Evolutionary conservation across 1,284 basidiomycete genomes (phyloP), one percentile per base, ranked within the genome.

Genomic region (Fistulina hepatica): DNA sequence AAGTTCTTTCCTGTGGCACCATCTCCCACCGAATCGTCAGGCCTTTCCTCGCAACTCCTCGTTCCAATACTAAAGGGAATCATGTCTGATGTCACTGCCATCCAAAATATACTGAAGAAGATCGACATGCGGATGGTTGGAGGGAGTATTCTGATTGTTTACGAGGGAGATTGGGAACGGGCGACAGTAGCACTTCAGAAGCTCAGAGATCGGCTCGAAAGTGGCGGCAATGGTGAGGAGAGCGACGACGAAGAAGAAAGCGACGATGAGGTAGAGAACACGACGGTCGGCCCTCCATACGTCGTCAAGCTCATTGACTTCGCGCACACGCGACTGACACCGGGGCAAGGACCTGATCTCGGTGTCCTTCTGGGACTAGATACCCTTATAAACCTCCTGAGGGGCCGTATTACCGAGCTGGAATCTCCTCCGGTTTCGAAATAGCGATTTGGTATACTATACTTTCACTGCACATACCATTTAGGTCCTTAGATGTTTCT

Each of bases 291-390:
- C 6, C 68, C 73, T 11, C 71, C 82, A 7, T 79, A 73, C 46
- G 62, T 67, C 7, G 67, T 94, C 40, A 81, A 80, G 43, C 60
- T 95, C 45, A 97, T 97, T 43, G 93, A 97, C 63, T 97, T 97
- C 58, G 93, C 90, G 3, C 94, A 97, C 58, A 84, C 90, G 4
- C 65, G 69, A 23, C 48, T 84, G 7, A 68, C 62, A 2, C 70
- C 76, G 0, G 88, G 84, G 0, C 55, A 78, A 49, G 93, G 92
- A 1, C 75, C 79, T 1, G 93, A 97, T 57, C 55, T 71, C 33
- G 82, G 89, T 0, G 76, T 91, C 5, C 54, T 93, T 42, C 57
- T 66, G 13, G 91, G 90, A 1, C 39, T 94, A 38, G 63, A 73
- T 33, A 88, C 78, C 0, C 59, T 80, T 9, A 52, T 81, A 20